Conservation (phyloP, 768 basidiomycete species). For the Mycena vulgaris region DNA sequence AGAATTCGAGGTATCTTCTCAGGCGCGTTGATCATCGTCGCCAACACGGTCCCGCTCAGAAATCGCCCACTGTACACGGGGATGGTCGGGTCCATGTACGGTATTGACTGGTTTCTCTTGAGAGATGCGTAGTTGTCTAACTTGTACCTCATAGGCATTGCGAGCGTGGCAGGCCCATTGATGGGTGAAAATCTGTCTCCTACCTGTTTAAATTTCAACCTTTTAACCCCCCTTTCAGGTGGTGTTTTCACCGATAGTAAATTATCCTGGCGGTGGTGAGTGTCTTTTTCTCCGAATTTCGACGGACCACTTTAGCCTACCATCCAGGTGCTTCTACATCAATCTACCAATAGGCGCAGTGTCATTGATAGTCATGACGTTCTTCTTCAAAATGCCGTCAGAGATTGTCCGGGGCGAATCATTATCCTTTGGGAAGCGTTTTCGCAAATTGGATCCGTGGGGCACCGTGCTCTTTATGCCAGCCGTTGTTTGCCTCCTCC, state of each 20-base stretch:
- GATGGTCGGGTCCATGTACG: conserved; percentile 50
- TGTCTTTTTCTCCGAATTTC: conserved; percentile 8
- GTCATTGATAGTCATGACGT: conserved; percentile 26
- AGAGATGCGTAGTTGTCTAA: too few relatives aligned
- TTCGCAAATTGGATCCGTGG: conserved; percentile 34
- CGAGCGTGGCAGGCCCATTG: too few relatives aligned
- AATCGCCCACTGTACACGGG: conserved; percentile 54
- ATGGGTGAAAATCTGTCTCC: too few relatives aligned
- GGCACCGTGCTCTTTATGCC: conserved; percentile 36
- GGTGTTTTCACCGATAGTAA: conserved; percentile 49
- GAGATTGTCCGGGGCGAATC: background rate
- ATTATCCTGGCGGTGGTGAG: conserved; percentile 28
- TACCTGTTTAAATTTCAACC: too few relatives aligned
- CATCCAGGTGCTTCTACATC: conserved; percentile 43
- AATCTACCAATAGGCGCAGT: conserved; percentile 34
- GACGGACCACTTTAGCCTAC: conserved; percentile 44
- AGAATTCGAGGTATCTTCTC: conserved; percentile 48
- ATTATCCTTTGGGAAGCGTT: conserved; percentile 8
- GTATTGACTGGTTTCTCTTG: conserved; percentile 42
- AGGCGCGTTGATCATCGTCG: conserved; percentile 43
- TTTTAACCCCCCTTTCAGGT: conserved; percentile 46
- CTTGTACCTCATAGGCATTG: too few relatives aligned
- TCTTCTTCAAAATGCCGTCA: conserved; percentile 39
- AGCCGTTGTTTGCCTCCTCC: conserved; percentile 36
- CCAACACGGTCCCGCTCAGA: conserved; percentile 46